Base-by-base conservation (phyloP, 73 alveolate genomes). In the Paramecium sonneborni region DNA sequence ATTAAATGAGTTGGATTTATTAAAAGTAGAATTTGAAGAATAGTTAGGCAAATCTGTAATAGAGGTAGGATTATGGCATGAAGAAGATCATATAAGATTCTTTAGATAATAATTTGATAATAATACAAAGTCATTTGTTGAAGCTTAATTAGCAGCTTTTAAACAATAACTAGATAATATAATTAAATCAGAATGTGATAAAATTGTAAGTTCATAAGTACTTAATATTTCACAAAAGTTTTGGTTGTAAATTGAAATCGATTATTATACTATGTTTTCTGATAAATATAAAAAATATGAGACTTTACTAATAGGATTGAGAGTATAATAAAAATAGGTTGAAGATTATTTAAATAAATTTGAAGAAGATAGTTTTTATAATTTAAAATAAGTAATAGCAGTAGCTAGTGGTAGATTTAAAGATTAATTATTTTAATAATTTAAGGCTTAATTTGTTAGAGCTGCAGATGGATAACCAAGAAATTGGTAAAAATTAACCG, bases 321-420 rank as follows among this genome's bases (percentile, higher is more conserved):
- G 32, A 35, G 57, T 72, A 1, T 5, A 14, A 20, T 12, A 34
- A 1, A 34, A 37, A 72, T 34, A 72, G 3, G 20, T 38, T 35
- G 86, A 72, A 32, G 44, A 37, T 34, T 72, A 34, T 72, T 34
- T 72, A 6, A 37, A 38, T 15, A 34, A 38, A 11, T 72, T 72
- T 34, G 86, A 72, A 72, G 86, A 72, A 34, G 86, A 72, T 72
- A 5, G 86, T 15, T 72, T 72, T 72, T n/a, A 72, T 30, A 35
- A 72, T 35, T 15, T 72, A 11, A 72, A 72, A 18, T 72, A 72
- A 72, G 62, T 35, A n/a, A 35, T 72, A 15, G 15, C 39, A 15
- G 57, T 72, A 9, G 28, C 55, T 0, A 72, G 62, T 72, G 86
- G 62, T 15, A 34, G 86, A 72, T 72, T 72, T 34, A 72, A 72